phyloP scores from a whole-genome alignment of 2,329 filamentous ascomycete species.

The Coniochaeta sp. region DNA sequence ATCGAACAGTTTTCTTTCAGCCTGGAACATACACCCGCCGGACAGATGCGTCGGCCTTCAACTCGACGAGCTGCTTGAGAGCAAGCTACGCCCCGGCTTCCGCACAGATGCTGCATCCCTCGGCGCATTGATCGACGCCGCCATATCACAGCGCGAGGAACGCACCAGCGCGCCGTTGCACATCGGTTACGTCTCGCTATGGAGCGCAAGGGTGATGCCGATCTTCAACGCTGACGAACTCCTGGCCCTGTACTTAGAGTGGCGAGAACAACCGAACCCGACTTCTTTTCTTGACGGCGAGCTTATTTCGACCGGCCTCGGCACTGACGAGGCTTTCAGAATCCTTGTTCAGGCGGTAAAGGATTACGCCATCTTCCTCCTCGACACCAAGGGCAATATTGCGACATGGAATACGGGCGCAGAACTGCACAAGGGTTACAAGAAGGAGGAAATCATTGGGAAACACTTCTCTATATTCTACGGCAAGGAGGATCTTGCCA shows the following conservation, averaged over 20 bases:
- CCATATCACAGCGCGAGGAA: conserved; percentile 17
- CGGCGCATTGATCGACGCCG: conserved; percentile 18
- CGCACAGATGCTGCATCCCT: conserved; percentile 19
- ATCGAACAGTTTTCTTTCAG: conserved; percentile 19
- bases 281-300: conserved; percentile 9
- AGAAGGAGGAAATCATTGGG: conserved; percentile 44
- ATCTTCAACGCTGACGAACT: conserved; percentile 20
- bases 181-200: conserved; percentile 16
- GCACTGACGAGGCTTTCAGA: conserved; percentile 47
- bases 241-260: conserved; percentile 23
- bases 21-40: conserved; percentile 15
- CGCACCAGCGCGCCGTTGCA: conserved; percentile 12
- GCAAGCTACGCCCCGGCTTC: conserved; percentile 15
- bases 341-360: conserved; percentile 54
- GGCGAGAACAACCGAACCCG: conserved; percentile 15
- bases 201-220: conserved; percentile 23
- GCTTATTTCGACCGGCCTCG: conserved; percentile 19
- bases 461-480: conserved; percentile 53
- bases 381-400: conserved; percentile 46
- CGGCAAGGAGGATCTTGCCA: conserved; percentile 37
- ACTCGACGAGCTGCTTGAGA: conserved; percentile 18
- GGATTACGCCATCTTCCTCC: conserved; percentile 57
- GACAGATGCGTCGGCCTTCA: conserved; percentile 19
- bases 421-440: conserved; percentile 47
- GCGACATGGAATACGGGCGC: conserved; percentile 52